These are phyloP conservation scores for Alternaria triticina DNA, from an alignment of 2,329 filamentous ascomycete genomes.

Conservation along the genomic window DNA sequence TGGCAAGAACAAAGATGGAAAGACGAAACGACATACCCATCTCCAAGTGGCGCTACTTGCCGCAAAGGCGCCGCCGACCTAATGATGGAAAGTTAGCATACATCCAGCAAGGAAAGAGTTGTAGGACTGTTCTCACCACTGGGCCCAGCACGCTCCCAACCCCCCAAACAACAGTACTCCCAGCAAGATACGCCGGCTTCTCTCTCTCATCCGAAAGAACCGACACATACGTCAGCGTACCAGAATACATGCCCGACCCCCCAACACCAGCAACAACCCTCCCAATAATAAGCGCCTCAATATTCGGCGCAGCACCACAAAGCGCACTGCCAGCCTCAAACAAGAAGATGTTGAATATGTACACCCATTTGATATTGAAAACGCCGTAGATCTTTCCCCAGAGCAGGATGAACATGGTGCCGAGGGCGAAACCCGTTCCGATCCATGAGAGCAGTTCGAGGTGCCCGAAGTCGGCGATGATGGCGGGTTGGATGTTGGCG, in stretches of 20 bases:
- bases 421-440: conserved; percentile 37
- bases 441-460: conserved; percentile 36
- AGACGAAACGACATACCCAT: conserved; percentile 23
- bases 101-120: not conserved
- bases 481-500: conserved; percentile 38
- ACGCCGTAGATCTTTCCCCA: conserved; percentile 49
- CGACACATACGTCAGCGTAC: conserved; percentile 32
- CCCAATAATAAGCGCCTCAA: conserved; percentile 48
- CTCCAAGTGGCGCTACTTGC: conserved; percentile 34
- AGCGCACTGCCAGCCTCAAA: conserved; percentile 43
- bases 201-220: conserved; percentile 11
- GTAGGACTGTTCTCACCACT: conserved; percentile 11
- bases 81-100: not conserved
- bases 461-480: conserved; percentile 32
- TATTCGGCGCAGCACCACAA: conserved; percentile 42
- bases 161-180: conserved; percentile 49
- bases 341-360: conserved; percentile 17
- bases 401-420: conserved; percentile 17
- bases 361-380: conserved; percentile 55
- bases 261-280: conserved; percentile 55
- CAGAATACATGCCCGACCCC: conserved; percentile 50
- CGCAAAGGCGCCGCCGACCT: conserved; percentile 40
- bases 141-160: conserved; percentile 49
- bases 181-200: conserved; percentile 45
- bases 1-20: not conserved